Conservation (phyloP, 192 early-diverging fungal species). For the Coemansia javaensis region DNA sequence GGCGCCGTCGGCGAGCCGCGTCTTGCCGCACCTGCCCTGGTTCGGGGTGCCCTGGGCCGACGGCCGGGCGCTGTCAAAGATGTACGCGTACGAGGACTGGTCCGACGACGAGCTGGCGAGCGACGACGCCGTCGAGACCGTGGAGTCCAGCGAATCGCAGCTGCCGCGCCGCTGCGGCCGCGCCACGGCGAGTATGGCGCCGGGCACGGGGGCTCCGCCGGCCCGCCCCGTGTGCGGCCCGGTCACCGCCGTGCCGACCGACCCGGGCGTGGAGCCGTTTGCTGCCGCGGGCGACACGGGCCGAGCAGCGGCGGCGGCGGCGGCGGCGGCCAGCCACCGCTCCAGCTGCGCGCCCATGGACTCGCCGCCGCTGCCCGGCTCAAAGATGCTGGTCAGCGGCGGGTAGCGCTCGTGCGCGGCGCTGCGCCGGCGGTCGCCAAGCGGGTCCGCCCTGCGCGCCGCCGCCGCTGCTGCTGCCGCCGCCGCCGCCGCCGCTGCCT, state of each 20-base stretch:
- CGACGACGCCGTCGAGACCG: constrained; percentile 18
- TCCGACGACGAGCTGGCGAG: constrained; percentile 26
- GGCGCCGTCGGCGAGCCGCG: too few species aligned
- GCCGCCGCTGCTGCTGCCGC: neutral
- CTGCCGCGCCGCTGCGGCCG: constrained; percentile 6
- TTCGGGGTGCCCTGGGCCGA: constrained; percentile 1
- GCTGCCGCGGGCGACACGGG: too few species aligned
- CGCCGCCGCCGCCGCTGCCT: too few species aligned
- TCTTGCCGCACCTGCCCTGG: neutral
- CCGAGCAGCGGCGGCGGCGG: too few species aligned
- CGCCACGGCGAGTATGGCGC: neutral
- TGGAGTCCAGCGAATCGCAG: constrained; percentile 23
- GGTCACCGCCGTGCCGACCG: too few species aligned
- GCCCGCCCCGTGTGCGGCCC: too few species aligned
- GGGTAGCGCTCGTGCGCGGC: constrained; percentile 45
- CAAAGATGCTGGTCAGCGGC: constrained; percentile 48
- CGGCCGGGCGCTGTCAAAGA: constrained; percentile 41
- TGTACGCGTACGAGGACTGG: constrained; percentile 41
- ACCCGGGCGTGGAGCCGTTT: too few species aligned
- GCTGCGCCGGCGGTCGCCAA: constrained; percentile 30
- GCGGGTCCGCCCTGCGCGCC: neutral
- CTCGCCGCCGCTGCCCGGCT: constrained; percentile 5
- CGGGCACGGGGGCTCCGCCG: neutral
- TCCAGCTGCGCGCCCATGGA: constrained; percentile 1
- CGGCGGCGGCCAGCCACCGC: neutral